phyloP scores from a whole-genome alignment of 1,284 basidiomycete species.

The Hemileia vastatrix region DNA sequence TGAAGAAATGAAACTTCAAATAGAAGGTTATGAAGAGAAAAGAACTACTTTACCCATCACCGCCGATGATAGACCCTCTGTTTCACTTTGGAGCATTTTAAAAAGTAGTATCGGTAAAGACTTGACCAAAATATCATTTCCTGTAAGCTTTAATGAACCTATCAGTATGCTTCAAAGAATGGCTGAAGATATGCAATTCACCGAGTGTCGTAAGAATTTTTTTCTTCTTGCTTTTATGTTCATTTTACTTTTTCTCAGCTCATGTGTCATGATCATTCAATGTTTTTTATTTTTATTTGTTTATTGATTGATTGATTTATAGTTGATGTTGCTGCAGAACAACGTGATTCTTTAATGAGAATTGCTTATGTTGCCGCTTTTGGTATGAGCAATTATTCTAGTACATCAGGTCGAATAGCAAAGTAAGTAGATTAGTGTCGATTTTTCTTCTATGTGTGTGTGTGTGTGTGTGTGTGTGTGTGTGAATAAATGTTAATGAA shows the following conservation, averaged over 20 bases:
- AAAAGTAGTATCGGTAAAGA: constrained; percentile 97
- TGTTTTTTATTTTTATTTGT: background rate
- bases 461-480: too few relatives aligned
- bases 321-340: constrained; percentile 74
- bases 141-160: constrained; percentile 91
- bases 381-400: constrained; percentile 96
- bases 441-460: too few relatives aligned
- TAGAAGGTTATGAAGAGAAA: constrained; percentile 61
- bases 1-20: constrained; percentile 31
- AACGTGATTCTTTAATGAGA: constrained; percentile 67
- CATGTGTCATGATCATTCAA: background rate
- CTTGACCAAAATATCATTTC: constrained; percentile 83
- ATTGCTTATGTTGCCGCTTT: constrained; percentile 93
- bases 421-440: constrained; percentile 25
- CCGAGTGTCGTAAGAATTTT: constrained; percentile 65
- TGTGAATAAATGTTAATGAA: too few relatives aligned
- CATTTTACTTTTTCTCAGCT: background rate
- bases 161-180: constrained; percentile 80
- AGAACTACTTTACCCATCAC: constrained; percentile 60
- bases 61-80: constrained; percentile 72
- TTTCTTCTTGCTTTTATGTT: background rate
- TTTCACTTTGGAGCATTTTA: constrained; percentile 88
- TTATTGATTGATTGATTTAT: constrained; percentile 8
- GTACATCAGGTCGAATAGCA: constrained; percentile 57
- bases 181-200: constrained; percentile 90